Conservation (phyloP, 495 filamentous ascomycete genomes). For the Neurospora sp. region DNA sequence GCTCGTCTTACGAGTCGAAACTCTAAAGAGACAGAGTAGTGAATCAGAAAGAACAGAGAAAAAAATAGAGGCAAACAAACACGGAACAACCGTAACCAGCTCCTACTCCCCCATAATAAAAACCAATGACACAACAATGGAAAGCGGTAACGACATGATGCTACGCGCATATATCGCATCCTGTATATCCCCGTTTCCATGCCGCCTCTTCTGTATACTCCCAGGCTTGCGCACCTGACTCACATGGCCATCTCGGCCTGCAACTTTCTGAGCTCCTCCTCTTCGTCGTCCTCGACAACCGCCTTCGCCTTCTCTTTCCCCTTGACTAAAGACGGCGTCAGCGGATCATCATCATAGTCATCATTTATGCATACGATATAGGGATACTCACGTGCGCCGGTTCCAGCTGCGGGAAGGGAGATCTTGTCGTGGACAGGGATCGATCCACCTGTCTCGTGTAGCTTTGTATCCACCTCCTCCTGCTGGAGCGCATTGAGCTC, state of each 20-base stretch:
- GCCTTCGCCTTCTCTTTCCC: constrained; percentile 40
- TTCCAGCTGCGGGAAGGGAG: constrained; percentile 59
- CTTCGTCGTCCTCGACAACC: constrained; percentile 83
- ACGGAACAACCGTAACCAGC: not conserved
- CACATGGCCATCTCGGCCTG: constrained; percentile 97
- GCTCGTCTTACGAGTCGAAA: not conserved
- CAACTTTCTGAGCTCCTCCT: constrained; percentile 85
- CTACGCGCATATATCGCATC: not conserved
- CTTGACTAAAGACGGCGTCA: constrained; percentile 41
- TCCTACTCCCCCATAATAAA: not conserved
- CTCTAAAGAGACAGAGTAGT: not conserved
- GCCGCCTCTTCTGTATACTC: constrained; percentile 1
- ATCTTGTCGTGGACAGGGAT: constrained; percentile 59
- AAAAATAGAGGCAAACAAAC: not conserved
- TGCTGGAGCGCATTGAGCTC: constrained; percentile 73
- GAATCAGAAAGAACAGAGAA: not conserved
- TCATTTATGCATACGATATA: not conserved
- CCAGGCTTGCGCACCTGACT: not conserved
- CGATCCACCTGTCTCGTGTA: constrained; percentile 72
- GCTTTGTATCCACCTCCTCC: constrained; percentile 81
- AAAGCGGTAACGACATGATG: not conserved
- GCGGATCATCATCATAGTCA: constrained; percentile 1
- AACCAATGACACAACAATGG: not conserved
- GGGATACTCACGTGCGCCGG: constrained; percentile 58
- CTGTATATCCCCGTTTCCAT: not conserved